Conservation (phyloP, 140 eudicot species). For the Stevia rebaudiana region DNA sequence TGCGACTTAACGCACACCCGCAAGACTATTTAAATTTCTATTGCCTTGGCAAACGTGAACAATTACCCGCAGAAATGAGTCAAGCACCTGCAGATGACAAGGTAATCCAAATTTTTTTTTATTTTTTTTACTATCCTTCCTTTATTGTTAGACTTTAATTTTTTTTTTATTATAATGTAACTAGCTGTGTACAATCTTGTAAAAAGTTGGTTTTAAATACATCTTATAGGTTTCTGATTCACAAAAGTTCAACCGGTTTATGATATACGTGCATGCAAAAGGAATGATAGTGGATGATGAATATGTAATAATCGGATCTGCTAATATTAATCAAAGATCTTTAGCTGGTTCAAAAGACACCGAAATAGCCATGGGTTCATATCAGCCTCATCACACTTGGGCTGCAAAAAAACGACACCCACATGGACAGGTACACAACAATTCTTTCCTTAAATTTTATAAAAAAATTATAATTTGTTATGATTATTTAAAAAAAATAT, state of each 20-base stretch:
- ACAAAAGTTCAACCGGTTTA: constrained; percentile 50
- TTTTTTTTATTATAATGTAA: no score
- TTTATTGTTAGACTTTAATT: no score
- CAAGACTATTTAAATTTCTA: constrained; percentile 80
- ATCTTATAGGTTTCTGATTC: constrained; percentile 53
- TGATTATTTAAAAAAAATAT: not conserved
- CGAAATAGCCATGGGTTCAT: constrained; percentile 83
- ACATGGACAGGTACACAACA: constrained; percentile 56
- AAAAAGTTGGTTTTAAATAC: constrained; percentile 24
- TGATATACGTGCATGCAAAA: constrained; percentile 80
- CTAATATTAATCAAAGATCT: constrained; percentile 80
- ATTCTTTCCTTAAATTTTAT: not conserved
- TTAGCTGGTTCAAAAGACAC: constrained; percentile 83
- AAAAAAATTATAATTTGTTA: not conserved
- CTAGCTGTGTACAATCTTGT: not conserved
- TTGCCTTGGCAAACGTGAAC: constrained; percentile 86
- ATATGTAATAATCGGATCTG: constrained; percentile 68
- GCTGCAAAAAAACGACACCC: constrained; percentile 52
- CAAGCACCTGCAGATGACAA: constrained; percentile 38
- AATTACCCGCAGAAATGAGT: constrained; percentile 31
- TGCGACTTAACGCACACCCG: constrained; percentile 75
- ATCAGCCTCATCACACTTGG: constrained; percentile 77
- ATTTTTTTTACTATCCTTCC: no score
- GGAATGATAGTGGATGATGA: constrained; percentile 85
- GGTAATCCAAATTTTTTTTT: no score